phyloP scores from a whole-genome alignment of 805 yeast genomes.

The Kregervanrija delftensis region DNA sequence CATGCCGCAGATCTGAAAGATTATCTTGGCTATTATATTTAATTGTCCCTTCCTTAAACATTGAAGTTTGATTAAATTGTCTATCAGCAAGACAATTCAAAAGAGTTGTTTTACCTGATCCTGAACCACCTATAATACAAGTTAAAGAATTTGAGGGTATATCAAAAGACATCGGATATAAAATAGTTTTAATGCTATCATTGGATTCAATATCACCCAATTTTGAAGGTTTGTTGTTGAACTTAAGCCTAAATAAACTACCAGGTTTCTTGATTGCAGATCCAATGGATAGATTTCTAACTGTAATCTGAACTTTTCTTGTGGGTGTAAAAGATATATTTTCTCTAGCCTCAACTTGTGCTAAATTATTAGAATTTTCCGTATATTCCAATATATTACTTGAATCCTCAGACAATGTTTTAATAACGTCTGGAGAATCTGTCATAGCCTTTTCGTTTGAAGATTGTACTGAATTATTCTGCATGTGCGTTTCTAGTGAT shows the following conservation, averaged over 20 bases:
- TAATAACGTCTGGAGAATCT: too few relatives aligned
- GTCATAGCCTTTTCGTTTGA: too few relatives aligned
- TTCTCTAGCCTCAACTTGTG: not conserved
- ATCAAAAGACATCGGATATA: slow-evolving; percentile 50
- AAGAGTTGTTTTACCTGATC: slow-evolving; percentile 80
- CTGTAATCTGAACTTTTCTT: slow-evolving; percentile 18
- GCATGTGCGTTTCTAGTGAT: too few relatives aligned
- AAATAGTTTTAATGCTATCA: slow-evolving; percentile 29
- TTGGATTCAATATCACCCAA: slow-evolving; percentile 17
- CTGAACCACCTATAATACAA: slow-evolving; percentile 85
- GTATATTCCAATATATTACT: too few relatives aligned
- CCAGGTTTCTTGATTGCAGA: slow-evolving; percentile 3
- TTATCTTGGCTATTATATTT: slow-evolving; percentile 31
- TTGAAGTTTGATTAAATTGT: slow-evolving; percentile 26
- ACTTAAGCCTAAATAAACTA: not conserved
- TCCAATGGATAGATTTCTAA: slow-evolving; percentile 19
- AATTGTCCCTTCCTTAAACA: slow-evolving; percentile 33
- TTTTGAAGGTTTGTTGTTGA: not conserved
- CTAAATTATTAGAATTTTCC: not conserved
- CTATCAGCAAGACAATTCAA: slow-evolving; percentile 59
- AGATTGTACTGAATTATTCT: too few relatives aligned
- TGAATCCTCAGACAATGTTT: too few relatives aligned
- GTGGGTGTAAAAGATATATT: slow-evolving; percentile 22
- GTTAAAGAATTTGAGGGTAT: slow-evolving; percentile 55
- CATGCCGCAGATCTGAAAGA: slow-evolving; percentile 30